Evolutionary conservation across 2,329 filamentous ascomycete genomes (phyloP).

Genomic region (Escovopsis sp.): DNA sequence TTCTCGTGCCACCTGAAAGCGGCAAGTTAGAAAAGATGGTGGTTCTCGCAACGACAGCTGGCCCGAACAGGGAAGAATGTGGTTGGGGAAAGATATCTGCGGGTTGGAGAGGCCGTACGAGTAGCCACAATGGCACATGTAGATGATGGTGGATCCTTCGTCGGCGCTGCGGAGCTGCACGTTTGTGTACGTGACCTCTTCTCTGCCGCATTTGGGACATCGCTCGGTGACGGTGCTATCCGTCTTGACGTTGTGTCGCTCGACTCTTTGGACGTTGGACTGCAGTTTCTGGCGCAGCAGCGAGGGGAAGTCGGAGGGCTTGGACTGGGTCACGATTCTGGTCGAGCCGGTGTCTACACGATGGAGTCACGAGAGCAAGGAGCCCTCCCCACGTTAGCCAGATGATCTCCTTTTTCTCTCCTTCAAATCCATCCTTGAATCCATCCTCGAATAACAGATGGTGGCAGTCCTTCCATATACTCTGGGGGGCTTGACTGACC

Average conservation of each 20-base stretch:
- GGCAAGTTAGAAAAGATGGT: too few species aligned
- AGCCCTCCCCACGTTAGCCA: background rate
- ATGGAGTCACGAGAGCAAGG: conserved; percentile 1
- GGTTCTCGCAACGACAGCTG: too few species aligned
- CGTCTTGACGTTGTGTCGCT: conserved; percentile 60
- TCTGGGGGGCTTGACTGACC: conserved; percentile 32
- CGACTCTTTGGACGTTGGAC: conserved; percentile 73
- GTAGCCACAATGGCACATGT: conserved; percentile 72
- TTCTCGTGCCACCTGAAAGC: conserved; percentile 37
- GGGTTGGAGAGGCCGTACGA: conserved; percentile 40
- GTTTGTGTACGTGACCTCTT: conserved; percentile 71
- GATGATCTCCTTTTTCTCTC: conserved; percentile 1
- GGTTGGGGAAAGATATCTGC: background rate
- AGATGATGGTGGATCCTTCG: conserved; percentile 88
- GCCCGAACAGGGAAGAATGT: conserved; percentile 3
- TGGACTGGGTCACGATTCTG: conserved; percentile 68
- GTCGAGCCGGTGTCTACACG: conserved; percentile 55
- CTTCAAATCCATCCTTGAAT: background rate
- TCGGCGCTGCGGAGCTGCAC: conserved; percentile 84
- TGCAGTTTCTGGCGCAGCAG: conserved; percentile 66
- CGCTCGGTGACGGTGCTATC: conserved; percentile 51
- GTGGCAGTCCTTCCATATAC: background rate
- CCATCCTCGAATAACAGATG: conserved; percentile 16
- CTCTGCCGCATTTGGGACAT: conserved; percentile 68
- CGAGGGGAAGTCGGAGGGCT: conserved; percentile 80